Evolutionary conservation across 106 monocot species (phyloP).

Genomic region (Dendrobium huoshanense): DNA sequence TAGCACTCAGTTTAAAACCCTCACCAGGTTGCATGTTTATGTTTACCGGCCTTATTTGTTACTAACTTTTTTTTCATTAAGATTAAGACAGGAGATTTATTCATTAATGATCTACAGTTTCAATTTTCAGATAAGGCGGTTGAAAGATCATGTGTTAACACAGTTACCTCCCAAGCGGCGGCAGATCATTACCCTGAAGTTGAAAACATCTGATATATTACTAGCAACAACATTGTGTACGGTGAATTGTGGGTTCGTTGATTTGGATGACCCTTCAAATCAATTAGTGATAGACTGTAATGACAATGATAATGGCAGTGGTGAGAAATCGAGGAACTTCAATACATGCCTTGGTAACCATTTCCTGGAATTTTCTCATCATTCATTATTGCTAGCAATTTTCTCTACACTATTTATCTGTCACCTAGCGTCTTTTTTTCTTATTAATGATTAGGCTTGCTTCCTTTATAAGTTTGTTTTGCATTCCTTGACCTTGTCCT

Average conservation of each 20-base stretch:
- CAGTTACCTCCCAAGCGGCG: constrained; percentile 95
- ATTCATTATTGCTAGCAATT: background rate
- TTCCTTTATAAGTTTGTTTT: background rate
- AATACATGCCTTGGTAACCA: constrained; percentile 15
- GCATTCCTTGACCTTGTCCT: too few relatives aligned
- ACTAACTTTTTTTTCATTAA: background rate
- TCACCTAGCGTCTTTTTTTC: background rate
- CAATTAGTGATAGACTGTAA: constrained; percentile 13
- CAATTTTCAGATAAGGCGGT: constrained; percentile 61
- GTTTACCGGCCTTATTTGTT: background rate
- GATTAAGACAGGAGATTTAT: background rate
- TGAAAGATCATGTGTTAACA: constrained; percentile 82
- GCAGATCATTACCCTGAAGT: constrained; percentile 68
- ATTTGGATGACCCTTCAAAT: constrained; percentile 4
- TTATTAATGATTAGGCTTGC: background rate
- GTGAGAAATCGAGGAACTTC: constrained; percentile 11
- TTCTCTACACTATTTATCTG: background rate
- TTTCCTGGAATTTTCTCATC: background rate
- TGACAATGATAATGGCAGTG: constrained; percentile 9
- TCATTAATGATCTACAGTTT: background rate
- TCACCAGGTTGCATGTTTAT: background rate
- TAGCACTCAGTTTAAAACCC: background rate
- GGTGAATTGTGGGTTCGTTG: background rate
- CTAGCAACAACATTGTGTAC: constrained; percentile 31
- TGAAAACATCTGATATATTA: constrained; percentile 64